Evolutionary conservation across 163 green algal genomes (phyloP).

Genomic region (Volvox carteri): DNA sequence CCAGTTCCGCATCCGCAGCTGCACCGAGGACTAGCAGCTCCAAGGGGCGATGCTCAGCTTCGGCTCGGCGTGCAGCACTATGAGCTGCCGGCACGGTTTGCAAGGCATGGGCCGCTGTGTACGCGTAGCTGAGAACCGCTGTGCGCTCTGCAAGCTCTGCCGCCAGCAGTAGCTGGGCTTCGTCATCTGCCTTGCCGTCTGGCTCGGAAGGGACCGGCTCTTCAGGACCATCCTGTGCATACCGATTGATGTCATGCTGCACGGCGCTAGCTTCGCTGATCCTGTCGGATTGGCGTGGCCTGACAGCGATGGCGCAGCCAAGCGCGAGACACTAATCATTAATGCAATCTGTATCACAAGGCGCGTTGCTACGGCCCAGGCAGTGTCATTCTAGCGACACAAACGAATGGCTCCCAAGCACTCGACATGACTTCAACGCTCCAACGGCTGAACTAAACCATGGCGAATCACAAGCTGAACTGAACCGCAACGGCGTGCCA

Average conservation of each 20-base stretch:
- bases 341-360: too few relatives aligned
- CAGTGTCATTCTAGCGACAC: too few relatives aligned
- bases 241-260: not conserved
- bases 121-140: constrained; percentile 19
- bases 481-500: too few relatives aligned
- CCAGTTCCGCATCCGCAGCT: constrained; percentile 40
- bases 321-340: too few relatives aligned
- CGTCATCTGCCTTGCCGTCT: not conserved
- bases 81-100: not conserved
- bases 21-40: constrained; percentile 56
- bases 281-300: not conserved
- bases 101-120: constrained; percentile 30
- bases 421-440: too few relatives aligned
- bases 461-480: too few relatives aligned
- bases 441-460: too few relatives aligned
- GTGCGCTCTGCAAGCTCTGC: constrained; percentile 38
- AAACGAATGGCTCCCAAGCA: too few relatives aligned
- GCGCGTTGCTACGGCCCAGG: too few relatives aligned
- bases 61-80: not conserved
- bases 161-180: constrained; percentile 13
- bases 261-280: not conserved
- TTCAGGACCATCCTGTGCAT: not conserved
- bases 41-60: not conserved
- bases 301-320: not conserved
- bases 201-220: not conserved